phyloP scores from a whole-genome alignment of 192 early-diverging fungal genomes.

The Backusella luteola region DNA sequence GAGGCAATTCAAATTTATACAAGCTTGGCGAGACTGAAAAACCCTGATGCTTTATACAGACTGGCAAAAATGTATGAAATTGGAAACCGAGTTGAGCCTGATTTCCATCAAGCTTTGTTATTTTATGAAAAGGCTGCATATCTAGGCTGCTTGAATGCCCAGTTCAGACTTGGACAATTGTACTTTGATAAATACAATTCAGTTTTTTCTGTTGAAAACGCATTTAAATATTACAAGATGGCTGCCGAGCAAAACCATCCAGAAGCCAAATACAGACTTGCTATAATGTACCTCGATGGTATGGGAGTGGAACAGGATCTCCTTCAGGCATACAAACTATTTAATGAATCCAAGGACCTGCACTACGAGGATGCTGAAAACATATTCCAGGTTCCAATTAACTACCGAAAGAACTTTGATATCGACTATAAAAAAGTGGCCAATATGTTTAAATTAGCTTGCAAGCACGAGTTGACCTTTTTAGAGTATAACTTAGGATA shows the following conservation, averaged over 20 bases:
- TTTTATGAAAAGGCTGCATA: background rate
- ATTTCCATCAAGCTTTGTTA: background rate
- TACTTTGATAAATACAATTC: background rate
- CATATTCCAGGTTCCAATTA: no score
- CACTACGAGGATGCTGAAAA: no score
- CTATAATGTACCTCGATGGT: no score
- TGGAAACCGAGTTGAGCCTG: background rate
- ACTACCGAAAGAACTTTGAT: no score
- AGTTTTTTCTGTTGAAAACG: no score
- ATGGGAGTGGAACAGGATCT: no score
- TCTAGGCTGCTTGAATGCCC: background rate
- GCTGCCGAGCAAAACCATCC: background rate
- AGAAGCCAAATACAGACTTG: background rate
- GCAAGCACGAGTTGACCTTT: background rate
- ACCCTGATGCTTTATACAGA: background rate
- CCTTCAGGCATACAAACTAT: no score
- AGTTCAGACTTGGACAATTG: background rate
- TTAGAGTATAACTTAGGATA: background rate
- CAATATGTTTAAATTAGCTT: no score
- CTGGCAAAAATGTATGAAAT: background rate
- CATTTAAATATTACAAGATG: background rate
- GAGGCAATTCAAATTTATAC: background rate
- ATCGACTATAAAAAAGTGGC: no score
- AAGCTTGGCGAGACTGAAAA: background rate
- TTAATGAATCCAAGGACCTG: no score